phyloP scores from a whole-genome alignment of 2,329 filamentous ascomycete genomes.

The Aphanocladium album region DNA sequence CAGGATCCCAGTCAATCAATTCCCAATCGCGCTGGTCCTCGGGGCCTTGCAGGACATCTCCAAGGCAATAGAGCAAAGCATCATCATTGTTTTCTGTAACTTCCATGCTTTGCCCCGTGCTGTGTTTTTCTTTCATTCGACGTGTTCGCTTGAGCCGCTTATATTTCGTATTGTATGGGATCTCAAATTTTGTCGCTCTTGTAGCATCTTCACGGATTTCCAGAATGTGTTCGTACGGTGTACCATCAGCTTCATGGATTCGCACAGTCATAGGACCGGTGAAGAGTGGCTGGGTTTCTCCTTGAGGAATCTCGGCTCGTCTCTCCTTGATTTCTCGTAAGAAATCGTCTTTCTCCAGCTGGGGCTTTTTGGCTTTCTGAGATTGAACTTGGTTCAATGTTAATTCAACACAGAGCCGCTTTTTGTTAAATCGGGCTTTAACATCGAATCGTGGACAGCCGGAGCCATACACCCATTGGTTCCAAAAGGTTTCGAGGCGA shows the following conservation, averaged over 20 bases:
- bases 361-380: slow-evolving; percentile 35
- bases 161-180: slow-evolving; percentile 98
- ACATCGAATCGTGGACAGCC: slow-evolving; percentile 87
- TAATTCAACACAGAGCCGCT: slow-evolving; percentile 91
- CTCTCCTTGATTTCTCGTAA: slow-evolving; percentile 81
- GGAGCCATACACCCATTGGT: slow-evolving; percentile 83
- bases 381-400: slow-evolving; percentile 72
- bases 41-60: slow-evolving; percentile 78
- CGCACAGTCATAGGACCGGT: slow-evolving; percentile 96
- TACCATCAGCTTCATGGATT: slow-evolving; percentile 96
- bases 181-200: slow-evolving; percentile 74
- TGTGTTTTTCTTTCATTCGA: slow-evolving; percentile 69
- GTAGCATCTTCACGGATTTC: slow-evolving; percentile 85
- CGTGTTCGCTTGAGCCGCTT: slow-evolving; percentile 90
- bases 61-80: slow-evolving; percentile 82
- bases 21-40: slow-evolving; percentile 82
- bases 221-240: slow-evolving; percentile 95
- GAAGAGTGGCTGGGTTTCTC: slow-evolving; percentile 71
- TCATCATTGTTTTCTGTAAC: slow-evolving; percentile 64
- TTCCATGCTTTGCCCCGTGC: slow-evolving; percentile 54
- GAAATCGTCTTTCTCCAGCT: slow-evolving; percentile 68
- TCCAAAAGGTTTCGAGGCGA: slow-evolving; percentile 84
- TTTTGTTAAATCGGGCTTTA: slow-evolving; percentile 93
- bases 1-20: slow-evolving; percentile 81
- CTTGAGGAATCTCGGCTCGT: slow-evolving; percentile 61